Evolutionary conservation across 2,329 filamentous ascomycete genomes (phyloP).

Genomic region (Fusarium pseudograminearum): DNA sequence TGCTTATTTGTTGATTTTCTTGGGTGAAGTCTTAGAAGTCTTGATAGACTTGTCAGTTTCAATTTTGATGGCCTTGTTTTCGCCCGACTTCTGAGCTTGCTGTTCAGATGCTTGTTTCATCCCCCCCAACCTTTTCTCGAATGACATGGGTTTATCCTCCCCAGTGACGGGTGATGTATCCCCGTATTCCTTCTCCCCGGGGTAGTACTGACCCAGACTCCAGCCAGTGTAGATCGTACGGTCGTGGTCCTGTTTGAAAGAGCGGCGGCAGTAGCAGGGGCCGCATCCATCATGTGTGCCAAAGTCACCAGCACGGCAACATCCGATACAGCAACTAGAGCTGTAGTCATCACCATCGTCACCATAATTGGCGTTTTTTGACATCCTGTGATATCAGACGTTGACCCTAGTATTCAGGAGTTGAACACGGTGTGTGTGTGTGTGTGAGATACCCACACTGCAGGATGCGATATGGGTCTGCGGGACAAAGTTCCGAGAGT

Average conservation of each 20-base stretch:
- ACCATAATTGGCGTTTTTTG: background rate
- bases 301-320: conserved; percentile 50
- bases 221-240: conserved; percentile 8
- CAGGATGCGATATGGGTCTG: background rate
- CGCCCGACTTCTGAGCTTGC: background rate
- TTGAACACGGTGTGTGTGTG: background rate
- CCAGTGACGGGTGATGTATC: background rate
- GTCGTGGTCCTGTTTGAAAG: conserved; percentile 22
- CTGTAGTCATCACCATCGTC: conserved; percentile 1
- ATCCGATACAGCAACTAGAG: conserved; percentile 48
- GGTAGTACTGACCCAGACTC: conserved; percentile 42
- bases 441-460: background rate
- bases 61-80: conserved; percentile 1
- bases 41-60: background rate
- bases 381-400: conserved; percentile 1
- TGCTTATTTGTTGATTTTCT: background rate
- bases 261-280: conserved; percentile 24
- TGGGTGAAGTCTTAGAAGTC: background rate
- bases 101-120: conserved; percentile 1
- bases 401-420: background rate
- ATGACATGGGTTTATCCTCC: conserved; percentile 1
- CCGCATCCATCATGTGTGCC: conserved; percentile 51
- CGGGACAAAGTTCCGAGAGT: background rate
- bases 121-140: background rate
- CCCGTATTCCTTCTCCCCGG: background rate